Base-by-base conservation (phyloP, 768 basidiomycete genomes). In the Hypholoma sublateritium region DNA sequence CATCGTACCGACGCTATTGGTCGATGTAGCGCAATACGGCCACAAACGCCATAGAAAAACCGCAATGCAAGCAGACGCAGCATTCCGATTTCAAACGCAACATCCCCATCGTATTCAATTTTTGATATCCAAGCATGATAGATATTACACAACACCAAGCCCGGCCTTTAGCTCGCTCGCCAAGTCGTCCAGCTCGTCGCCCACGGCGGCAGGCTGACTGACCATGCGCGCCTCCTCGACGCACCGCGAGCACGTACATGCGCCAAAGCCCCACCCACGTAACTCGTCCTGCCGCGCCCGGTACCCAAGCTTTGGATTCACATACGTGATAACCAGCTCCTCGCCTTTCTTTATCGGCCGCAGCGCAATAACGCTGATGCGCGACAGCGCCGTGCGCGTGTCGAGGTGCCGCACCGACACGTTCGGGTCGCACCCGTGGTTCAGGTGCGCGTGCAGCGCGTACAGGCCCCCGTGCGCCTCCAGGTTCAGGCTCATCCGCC, bases 401-500 rank as follows among this genome's bases (percentile, higher is more conserved):
- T 91, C 87, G 55, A 91, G 72, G 67, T 93, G 93, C 2, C 88
- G 85, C 14, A 90, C 85, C 16, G 91, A 89, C 47, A 87, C 63
- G 69, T 93, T 95, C 0, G 94, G 92, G 16, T 74, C 69, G 70
- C 94, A 97, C 6, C 81, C 81, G 69, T 97, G 94, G 70, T 96
- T 97, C 28, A 95, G 70, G 62, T 95, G 91, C 2, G 93, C 88
- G 68, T 95, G 93, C 4, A 95, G 79, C 19, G 80, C 81, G 72
- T 95, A 96, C 9, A 96, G 75, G 2, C 93, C 93, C 2, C 92
- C 93, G 53, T 94, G 91, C 1, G 88, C 83, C 72, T 95, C 93
- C 50, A 94, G 75, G 65, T 94, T 95, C 22, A 95, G 79, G 58
- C 82, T 89, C 84, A 91, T 92, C 43, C 86, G 80, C 2, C 91